These are phyloP conservation scores for Rubia occidens DNA, from an alignment of 305 asterid species.

Conservation along the genomic window DNA sequence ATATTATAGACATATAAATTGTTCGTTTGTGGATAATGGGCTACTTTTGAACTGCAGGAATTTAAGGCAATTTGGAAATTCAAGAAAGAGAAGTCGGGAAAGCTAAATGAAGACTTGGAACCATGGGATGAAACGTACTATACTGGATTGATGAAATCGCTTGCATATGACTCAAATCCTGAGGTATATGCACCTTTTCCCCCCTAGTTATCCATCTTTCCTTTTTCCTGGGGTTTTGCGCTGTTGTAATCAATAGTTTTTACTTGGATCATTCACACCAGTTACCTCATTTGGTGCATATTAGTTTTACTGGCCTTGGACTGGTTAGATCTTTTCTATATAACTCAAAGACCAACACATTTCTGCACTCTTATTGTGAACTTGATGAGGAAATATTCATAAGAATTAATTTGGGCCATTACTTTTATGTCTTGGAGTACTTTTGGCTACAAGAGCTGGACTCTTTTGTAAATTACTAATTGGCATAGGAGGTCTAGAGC, in stretches of 20 bases:
- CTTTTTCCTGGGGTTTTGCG: conserved; percentile 14
- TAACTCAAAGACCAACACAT: background rate
- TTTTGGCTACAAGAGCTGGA: conserved; percentile 3
- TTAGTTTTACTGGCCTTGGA: background rate
- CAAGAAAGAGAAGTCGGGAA: conserved; percentile 45
- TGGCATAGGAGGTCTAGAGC: background rate
- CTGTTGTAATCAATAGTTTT: background rate
- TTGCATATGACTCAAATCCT: conserved; percentile 59
- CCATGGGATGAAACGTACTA: conserved; percentile 97
- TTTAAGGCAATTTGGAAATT: conserved; percentile 52
- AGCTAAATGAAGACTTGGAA: conserved; percentile 49
- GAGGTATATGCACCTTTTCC: conserved; percentile 35
- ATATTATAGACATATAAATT: background rate
- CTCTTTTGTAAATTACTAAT: background rate
- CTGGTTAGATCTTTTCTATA: background rate
- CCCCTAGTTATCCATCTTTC: conserved; percentile 7
- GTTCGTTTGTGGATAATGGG: conserved; percentile 5
- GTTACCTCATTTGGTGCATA: background rate
- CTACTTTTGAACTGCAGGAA: conserved; percentile 46
- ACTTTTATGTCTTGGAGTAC: background rate
- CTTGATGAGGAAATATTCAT: background rate
- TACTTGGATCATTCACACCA: background rate
- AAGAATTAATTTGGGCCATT: background rate
- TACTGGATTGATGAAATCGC: conserved; percentile 71
- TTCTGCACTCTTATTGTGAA: background rate